Base-by-base conservation (phyloP, 768 basidiomycete species). In the Leccinum broughii region DNA sequence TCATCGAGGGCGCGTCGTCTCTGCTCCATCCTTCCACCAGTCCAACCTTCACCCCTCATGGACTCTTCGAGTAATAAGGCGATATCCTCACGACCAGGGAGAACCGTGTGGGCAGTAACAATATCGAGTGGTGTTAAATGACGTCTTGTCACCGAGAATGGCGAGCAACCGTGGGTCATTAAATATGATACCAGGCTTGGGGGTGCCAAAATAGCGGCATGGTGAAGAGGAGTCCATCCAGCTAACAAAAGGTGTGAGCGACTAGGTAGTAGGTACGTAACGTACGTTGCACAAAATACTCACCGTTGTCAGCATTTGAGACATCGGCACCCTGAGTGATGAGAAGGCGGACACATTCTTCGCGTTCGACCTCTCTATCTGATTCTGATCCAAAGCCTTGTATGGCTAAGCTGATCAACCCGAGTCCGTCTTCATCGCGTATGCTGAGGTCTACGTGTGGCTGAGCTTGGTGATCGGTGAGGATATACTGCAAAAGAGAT, bases 141-240 rank as follows among this genome's bases (percentile, higher is more conserved):
- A 41, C 89, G 86, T 66, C 81, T 82, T 26, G 95, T 96, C 50
- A 84, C 71, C 6, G 86, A 83, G 62, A 92, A 86, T 0, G 92
- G 87, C 26, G 93, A 94, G 62, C 92, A 93, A 51, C 93, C 93
- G 66, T 93, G 91, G 11, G 93, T 96, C 77, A 98, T 88, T 24
- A 99, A 80, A 79, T 93, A 89, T 0, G 95, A 93, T 22, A 98
- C 84, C 22, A 98, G 78, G 3, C 95, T 95, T 3, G 95, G 92
- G 34, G 96, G 94, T 13, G 93, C 87, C 39, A 92, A 78, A 55
- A 98, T 76, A 8, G 91, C 91, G 8, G 96, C 93, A 76, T 96
- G 89, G 68, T 98, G 96, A 13, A 99, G 80, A 3, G 95, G 87
- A 10, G 93, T 94, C 97, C 97, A 98, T 35, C 96, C 95, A 61